Conservation (phyloP, 768 basidiomycete species). For the Tylopilus cervinicoccineus region DNA sequence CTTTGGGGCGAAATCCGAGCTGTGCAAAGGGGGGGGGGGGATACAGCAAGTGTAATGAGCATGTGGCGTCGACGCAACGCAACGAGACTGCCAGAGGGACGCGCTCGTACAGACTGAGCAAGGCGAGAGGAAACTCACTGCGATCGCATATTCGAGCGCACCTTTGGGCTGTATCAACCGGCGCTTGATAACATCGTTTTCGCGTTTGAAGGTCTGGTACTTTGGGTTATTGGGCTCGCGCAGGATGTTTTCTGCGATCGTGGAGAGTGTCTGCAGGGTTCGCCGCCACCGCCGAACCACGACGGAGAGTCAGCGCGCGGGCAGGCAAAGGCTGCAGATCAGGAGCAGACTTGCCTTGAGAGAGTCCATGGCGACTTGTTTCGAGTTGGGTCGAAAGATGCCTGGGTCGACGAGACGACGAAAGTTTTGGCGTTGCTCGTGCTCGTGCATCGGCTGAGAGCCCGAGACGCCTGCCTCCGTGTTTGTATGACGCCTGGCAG, state of each 20-base stretch:
- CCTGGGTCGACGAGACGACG: constrained; percentile 77
- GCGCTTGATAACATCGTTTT: constrained; percentile 64
- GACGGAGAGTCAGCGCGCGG: not conserved
- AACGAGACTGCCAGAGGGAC: too few relatives aligned
- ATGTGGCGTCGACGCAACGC: too few relatives aligned
- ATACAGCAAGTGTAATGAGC: not conserved
- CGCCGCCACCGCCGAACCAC: too few relatives aligned
- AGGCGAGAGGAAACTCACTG: constrained; percentile 30
- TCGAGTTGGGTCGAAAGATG: constrained; percentile 67
- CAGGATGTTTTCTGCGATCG: constrained; percentile 69
- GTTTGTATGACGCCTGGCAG: constrained; percentile 20
- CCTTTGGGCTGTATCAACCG: constrained; percentile 66
- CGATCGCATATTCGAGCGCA: constrained; percentile 75
- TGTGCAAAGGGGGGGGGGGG: too few relatives aligned
- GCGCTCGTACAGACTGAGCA: not conserved
- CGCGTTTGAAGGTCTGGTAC: constrained; percentile 72
- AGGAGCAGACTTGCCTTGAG: constrained; percentile 46
- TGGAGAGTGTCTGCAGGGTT: constrained; percentile 48
- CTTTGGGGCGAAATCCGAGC: constrained; percentile 75
- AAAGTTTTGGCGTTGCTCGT: constrained; percentile 67
- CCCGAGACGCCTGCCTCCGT: not conserved
- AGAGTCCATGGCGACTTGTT: constrained; percentile 54
- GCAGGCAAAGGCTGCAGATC: too few relatives aligned
- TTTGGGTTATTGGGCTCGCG: constrained; percentile 70
- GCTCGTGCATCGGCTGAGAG: constrained; percentile 38